Evolutionary conservation across 306 rosid genomes (phyloP), one percentile per base, ranked within the genome.

Genomic region (Pyrus pyrifolia): DNA sequence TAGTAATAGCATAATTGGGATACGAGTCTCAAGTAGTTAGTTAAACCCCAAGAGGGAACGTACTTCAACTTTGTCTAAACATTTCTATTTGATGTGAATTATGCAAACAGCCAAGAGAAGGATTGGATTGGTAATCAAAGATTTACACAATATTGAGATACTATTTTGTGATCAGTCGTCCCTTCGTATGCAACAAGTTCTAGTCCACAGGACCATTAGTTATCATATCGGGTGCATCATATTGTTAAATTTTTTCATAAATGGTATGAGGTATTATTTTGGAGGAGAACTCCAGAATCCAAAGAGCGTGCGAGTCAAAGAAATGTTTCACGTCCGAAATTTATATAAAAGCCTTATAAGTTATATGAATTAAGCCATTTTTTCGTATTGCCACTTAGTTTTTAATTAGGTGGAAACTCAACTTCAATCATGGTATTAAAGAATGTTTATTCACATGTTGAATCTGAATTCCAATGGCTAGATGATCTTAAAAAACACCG

Each of bases 21-120:
- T 61, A 70, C 64, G 71, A 76, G 71, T 70, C 73, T 52, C 72
- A 58, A 67, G 55, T 22, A 55, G 17, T 49, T 38, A 70, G 72
- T 81, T 79, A 72, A 64, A 74, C 42, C 77, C 85, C 91, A 83
- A 79, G 49, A 63, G 77, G 77, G 65, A 81, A 74, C 62, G 63
- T 58, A 52, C 35, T 74, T 76, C 76, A 42, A 84, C 81, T 80
- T 72, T 80, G 52, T 75, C 71, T 45, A 29, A 71, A 82, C 73
- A 78, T 78, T 78, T 57, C 82, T 7, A 45, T 44, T 51, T 6
- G 10, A 27, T 70, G 17, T 19, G 8, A 49, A 17, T 45, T 1
- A 71, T 31, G 31, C 21, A 29, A 11, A 11, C 30, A 70, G 29
- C 30, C 60, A 71, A 71, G 17, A 46, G 9, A 46, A n/a, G 44